Evolutionary conservation across 371 early-diverging fungal genomes (phyloP).

Genomic region (Dinochytrium kinnereticum): DNA sequence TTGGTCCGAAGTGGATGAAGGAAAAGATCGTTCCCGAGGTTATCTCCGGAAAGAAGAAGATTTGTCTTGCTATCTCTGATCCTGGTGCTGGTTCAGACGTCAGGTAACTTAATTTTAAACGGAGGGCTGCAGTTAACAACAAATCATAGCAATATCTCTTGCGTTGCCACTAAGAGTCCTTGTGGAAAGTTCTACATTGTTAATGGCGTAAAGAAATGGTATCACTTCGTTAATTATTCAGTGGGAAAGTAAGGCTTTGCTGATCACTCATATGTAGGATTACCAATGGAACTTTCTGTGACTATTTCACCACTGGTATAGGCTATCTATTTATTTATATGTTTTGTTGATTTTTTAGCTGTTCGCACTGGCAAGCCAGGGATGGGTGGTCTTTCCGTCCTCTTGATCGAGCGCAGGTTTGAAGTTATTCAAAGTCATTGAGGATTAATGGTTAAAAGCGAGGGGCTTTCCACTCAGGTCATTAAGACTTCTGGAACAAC

Average conservation of each 20-base stretch:
- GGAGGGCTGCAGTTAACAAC: background rate
- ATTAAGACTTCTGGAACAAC: constrained; percentile 70
- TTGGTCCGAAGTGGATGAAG: constrained; percentile 47
- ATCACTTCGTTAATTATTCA: background rate
- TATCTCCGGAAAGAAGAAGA: constrained; percentile 49
- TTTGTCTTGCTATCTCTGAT: constrained; percentile 62
- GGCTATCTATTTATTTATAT: background rate
- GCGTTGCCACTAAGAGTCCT: constrained; percentile 41
- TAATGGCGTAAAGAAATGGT: constrained; percentile 53
- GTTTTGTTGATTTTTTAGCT: background rate
- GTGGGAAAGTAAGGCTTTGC: too few species aligned
- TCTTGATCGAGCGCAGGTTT: constrained; percentile 50
- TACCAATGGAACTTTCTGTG: constrained; percentile 44
- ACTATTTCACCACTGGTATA: constrained; percentile 59
- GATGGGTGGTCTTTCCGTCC: constrained; percentile 51
- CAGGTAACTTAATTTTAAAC: background rate
- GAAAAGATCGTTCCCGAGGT: constrained; percentile 42
- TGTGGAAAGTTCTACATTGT: constrained; percentile 60
- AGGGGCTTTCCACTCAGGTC: constrained; percentile 61
- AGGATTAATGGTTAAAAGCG: constrained; percentile 13
- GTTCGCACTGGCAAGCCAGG: constrained; percentile 25
- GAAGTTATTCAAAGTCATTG: background rate
- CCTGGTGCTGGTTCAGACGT: constrained; percentile 55
- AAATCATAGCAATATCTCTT: background rate
- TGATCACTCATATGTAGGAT: constrained; percentile 23